These are phyloP conservation scores for Nicotiana tomentosiformis DNA, from an alignment of 257 asterid genomes.

Conservation along the genomic window DNA sequence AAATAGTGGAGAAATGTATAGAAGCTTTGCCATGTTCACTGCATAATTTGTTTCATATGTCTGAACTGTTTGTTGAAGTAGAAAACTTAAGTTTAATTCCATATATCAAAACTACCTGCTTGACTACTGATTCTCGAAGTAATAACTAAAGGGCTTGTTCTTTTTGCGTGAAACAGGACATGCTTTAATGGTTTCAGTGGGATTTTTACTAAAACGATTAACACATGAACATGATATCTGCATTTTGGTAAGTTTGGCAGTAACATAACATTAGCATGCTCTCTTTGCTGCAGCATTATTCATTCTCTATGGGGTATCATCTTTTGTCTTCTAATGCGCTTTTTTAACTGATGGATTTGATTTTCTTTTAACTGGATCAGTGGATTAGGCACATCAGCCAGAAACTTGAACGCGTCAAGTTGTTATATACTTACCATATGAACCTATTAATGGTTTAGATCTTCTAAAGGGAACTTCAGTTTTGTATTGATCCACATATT, in stretches of 20 bases:
- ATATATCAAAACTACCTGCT: background rate
- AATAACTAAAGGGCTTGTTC: slow-evolving; percentile 12
- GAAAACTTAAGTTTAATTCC: background rate
- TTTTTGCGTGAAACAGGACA: slow-evolving; percentile 46
- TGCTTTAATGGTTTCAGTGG: slow-evolving; percentile 61
- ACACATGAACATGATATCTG: slow-evolving; percentile 69
- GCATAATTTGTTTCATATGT: background rate
- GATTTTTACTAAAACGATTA: slow-evolving; percentile 70
- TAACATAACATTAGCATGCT: background rate
- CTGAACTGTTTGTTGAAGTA: background rate
- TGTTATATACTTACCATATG: background rate
- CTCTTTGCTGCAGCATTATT: background rate
- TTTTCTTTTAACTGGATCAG: background rate
- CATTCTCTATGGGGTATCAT: background rate
- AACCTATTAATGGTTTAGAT: background rate
- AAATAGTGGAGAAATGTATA: background rate
- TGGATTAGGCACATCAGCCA: background rate
- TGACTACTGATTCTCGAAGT: background rate
- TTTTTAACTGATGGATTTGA: background rate
- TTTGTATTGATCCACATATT: background rate
- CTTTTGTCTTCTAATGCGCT: background rate
- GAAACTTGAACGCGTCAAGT: background rate
- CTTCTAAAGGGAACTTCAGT: background rate
- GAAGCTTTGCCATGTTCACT: background rate
- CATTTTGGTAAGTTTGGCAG: slow-evolving; percentile 45